Percentiles rank a stretch among this genome's conserved stretches.
phyloP scores from a whole-genome alignment of 1,139 yeast genomes.

The Yueomyces sp. region DNA sequence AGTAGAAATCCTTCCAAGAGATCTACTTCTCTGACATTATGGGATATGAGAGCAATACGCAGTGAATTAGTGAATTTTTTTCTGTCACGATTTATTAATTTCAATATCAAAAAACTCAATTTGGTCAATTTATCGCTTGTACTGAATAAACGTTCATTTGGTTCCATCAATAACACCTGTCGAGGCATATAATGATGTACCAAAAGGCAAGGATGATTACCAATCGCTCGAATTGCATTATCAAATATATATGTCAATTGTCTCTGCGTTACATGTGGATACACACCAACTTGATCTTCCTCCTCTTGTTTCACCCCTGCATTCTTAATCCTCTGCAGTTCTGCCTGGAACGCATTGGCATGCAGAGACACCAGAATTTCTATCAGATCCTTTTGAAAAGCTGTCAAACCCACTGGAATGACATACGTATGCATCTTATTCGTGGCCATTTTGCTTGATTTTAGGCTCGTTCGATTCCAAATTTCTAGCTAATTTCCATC shows the following conservation, averaged over 20 bases:
- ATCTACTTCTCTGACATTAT: constrained; percentile 55
- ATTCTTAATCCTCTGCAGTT: constrained; percentile 4
- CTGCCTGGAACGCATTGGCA: constrained; percentile 27
- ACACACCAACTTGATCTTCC: constrained; percentile 5
- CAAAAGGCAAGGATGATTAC: constrained; percentile 53
- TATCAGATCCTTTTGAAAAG: constrained; percentile 41
- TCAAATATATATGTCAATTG: constrained; percentile 32
- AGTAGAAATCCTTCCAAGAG: constrained; percentile 53
- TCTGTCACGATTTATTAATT: constrained; percentile 11
- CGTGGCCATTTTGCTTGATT: neutral
- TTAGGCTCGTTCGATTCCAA: too few species aligned
- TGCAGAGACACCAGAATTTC: constrained; percentile 45
- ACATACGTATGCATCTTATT: constrained; percentile 27
- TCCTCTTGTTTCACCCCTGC: constrained; percentile 10
- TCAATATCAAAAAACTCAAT: constrained; percentile 39
- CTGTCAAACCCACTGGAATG: constrained; percentile 44
- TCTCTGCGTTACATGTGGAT: constrained; percentile 17
- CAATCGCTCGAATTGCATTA: constrained; percentile 37
- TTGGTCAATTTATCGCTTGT: constrained; percentile 49
- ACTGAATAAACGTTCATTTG: constrained; percentile 39
- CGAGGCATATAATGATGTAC: constrained; percentile 70
- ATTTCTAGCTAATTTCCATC: too few species aligned
- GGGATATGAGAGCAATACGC: constrained; percentile 41
- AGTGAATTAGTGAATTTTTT: constrained; percentile 4
- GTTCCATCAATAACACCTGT: constrained; percentile 49